Percentiles rank a stretch among this genome's conserved stretches.
These are phyloP conservation scores for Russula abietina DNA, from an alignment of 768 basidiomycete species.

Conservation along the genomic window DNA sequence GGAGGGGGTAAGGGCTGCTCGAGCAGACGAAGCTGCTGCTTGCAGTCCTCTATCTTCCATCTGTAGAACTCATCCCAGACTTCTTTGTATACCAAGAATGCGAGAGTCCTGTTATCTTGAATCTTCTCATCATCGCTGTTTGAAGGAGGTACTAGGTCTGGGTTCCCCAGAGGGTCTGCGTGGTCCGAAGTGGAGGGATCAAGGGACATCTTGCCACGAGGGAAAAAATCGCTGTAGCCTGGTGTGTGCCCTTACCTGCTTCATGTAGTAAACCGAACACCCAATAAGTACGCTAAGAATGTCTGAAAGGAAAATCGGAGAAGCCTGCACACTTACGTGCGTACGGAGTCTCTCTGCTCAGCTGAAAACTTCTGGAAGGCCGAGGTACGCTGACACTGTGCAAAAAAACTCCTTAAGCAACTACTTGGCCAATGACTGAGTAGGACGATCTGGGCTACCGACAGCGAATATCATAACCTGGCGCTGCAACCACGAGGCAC, in stretches of 20 bases:
- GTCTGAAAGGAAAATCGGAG: not conserved
- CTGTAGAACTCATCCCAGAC: constrained; percentile 29
- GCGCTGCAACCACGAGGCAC: not conserved
- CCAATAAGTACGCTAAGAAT: not conserved
- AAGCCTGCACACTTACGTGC: not conserved
- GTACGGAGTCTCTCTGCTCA: not conserved
- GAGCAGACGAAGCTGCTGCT: constrained; percentile 18
- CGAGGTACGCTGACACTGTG: not conserved
- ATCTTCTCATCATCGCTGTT: not conserved
- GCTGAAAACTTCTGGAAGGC: not conserved
- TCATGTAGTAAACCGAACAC: not conserved
- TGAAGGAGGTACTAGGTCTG: not conserved
- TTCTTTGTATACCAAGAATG: constrained; percentile 22
- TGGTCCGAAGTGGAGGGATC: not conserved
- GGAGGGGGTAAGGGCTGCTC: constrained; percentile 16
- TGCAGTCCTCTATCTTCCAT: constrained; percentile 28
- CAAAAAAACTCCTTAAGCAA: not conserved
- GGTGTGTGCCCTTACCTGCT: not conserved
- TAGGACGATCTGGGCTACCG: not conserved
- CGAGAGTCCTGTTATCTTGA: not conserved
- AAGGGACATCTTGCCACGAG: not conserved
- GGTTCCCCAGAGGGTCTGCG: not conserved
- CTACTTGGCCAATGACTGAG: not conserved
- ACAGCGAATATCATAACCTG: not conserved
- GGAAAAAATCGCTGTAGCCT: not conserved